phyloP scores from a whole-genome alignment of 2,329 filamentous ascomycete species.

The Allantophomopsis cytisporea region DNA sequence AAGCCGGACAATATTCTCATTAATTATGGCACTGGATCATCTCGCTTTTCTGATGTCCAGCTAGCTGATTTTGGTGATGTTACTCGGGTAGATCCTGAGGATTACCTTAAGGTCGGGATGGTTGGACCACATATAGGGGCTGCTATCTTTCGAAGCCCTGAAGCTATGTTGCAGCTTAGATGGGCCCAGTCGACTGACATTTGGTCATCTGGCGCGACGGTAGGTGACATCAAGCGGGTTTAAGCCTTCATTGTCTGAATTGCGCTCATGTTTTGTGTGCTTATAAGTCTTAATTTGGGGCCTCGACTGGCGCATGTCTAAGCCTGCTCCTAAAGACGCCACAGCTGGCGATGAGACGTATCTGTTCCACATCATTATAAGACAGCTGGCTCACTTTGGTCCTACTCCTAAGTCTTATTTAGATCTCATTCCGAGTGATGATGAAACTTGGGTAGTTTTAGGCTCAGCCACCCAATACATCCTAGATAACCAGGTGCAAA shows the following conservation, averaged over 20 bases:
- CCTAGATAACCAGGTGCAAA: slow-evolving; percentile 11
- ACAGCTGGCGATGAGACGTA: slow-evolving; percentile 12
- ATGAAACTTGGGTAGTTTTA: slow-evolving; percentile 10
- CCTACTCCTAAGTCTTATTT: slow-evolving; percentile 10
- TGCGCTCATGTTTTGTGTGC: slow-evolving; percentile 9
- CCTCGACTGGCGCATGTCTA: slow-evolving; percentile 13
- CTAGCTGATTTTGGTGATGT: slow-evolving; percentile 19
- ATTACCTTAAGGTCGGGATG: slow-evolving; percentile 10
- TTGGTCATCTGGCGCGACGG: slow-evolving; percentile 24
- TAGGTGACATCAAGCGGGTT: slow-evolving; percentile 11
- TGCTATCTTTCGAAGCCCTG: slow-evolving; percentile 22
- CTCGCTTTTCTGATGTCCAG: slow-evolving; percentile 20
- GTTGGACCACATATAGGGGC: slow-evolving; percentile 17
- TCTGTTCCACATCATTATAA: slow-evolving; percentile 10
- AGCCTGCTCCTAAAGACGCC: slow-evolving; percentile 11
- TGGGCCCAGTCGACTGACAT: slow-evolving; percentile 24
- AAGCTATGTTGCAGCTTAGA: slow-evolving; percentile 17
- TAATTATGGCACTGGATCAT: slow-evolving; percentile 15
- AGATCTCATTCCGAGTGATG: slow-evolving; percentile 11
- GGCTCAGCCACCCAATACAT: slow-evolving; percentile 8
- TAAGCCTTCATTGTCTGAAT: slow-evolving; percentile 6
- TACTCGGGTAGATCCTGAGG: slow-evolving; percentile 9
- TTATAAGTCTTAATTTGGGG: slow-evolving; percentile 16
- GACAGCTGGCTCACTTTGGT: slow-evolving; percentile 10
- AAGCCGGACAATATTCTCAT: slow-evolving; percentile 24